phyloP scores from a whole-genome alignment of 441 rosid genomes.

The Manihot esculenta region DNA sequence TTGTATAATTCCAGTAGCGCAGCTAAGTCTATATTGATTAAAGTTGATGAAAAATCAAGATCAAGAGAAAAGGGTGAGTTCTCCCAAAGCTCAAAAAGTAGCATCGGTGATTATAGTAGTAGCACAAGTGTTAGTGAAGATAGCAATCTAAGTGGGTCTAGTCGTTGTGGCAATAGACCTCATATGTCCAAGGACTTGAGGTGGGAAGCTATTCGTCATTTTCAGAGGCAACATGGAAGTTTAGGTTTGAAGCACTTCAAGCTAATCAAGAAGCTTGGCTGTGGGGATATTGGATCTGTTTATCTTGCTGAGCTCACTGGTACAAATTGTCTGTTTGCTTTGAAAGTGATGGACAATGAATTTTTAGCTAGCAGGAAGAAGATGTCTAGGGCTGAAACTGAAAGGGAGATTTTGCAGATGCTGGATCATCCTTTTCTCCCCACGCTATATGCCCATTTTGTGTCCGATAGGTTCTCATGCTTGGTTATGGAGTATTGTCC shows the following conservation, averaged over 20 bases:
- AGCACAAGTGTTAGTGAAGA: constrained; percentile 63
- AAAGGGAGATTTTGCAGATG: constrained; percentile 76
- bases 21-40: constrained; percentile 33
- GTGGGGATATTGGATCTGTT: constrained; percentile 77
- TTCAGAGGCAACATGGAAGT: constrained; percentile 60
- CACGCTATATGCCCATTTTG: constrained; percentile 63
- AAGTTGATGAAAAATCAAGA: constrained; percentile 52
- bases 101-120: constrained; percentile 72
- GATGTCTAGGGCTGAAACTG: constrained; percentile 71
- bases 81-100: constrained; percentile 88
- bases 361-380: constrained; percentile 67
- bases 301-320: constrained; percentile 72
- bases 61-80: constrained; percentile 65
- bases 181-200: constrained; percentile 78
- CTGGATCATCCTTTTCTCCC: constrained; percentile 90
- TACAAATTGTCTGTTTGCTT: constrained; percentile 61
- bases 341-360: constrained; percentile 79
- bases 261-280: constrained; percentile 68
- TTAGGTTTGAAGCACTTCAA: constrained; percentile 64
- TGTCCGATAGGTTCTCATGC: constrained; percentile 66
- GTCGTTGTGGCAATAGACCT: constrained; percentile 59
- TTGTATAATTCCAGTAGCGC: constrained; percentile 31
- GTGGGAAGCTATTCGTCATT: constrained; percentile 65
- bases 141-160: constrained; percentile 54
- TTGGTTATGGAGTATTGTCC: constrained; percentile 88